phyloP scores from a whole-genome alignment of 75 land plant genomes.

The Sequoia sempervirens region DNA sequence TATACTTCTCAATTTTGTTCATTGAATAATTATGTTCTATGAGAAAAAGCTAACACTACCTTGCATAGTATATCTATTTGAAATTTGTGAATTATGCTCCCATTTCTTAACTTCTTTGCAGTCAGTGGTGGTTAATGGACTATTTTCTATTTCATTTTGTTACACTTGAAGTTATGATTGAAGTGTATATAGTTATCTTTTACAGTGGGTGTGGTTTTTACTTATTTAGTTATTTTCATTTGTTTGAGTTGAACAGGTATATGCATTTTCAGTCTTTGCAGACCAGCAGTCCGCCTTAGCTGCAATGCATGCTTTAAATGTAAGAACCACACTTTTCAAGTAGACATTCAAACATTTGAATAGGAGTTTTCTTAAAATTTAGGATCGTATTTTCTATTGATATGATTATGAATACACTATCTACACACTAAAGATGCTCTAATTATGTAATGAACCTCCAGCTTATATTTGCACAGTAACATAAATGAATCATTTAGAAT shows the following conservation, averaged over 20 bases:
- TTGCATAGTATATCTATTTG: background rate
- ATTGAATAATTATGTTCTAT: background rate
- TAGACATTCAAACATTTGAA: background rate
- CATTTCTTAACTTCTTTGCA: background rate
- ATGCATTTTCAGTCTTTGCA: slow-evolving; percentile 76
- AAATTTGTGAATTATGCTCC: background rate
- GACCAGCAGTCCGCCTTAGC: slow-evolving; percentile 76
- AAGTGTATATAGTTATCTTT: background rate
- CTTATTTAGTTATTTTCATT: slow-evolving; percentile 5
- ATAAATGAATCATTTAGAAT: background rate
- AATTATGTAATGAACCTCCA: background rate
- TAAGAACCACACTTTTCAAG: slow-evolving; percentile 20
- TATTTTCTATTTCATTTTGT: background rate
- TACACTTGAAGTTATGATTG: background rate
- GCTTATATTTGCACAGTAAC: background rate
- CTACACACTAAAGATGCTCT: background rate
- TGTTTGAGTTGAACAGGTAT: slow-evolving; percentile 46
- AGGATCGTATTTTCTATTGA: background rate
- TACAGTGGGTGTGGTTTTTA: background rate
- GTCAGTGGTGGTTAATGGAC: background rate
- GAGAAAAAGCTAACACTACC: background rate
- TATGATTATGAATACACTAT: background rate
- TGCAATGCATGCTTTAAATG: slow-evolving; percentile 83
- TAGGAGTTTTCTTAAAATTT: background rate
- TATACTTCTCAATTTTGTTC: background rate